Evolutionary conservation across 805 yeast genomes (phyloP), one percentile per base, ranked within the genome.

Genomic region (Lipomyces yamadae): DNA sequence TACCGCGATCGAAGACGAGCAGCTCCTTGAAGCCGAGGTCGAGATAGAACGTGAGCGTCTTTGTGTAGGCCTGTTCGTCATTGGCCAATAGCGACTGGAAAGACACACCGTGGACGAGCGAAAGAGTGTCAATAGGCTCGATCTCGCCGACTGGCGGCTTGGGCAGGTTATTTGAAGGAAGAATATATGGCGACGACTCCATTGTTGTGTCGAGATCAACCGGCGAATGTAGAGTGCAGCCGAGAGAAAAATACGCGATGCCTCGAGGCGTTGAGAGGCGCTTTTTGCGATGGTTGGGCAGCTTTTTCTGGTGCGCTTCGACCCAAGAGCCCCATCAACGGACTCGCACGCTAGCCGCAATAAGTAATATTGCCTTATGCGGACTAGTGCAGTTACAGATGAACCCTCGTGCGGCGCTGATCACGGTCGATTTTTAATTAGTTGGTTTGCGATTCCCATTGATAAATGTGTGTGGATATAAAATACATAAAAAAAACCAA

Each of bases 21-120:
- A 79, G 66, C 58, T 75, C 72, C 5, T 53, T 24, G 72, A 80
- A 80, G 13, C 83, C 83, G 13, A 86, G 74, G 58, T 81, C 77
- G 63, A 82, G 77, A 77, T 91, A 91, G 78, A 91, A 91, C 33
- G 76, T 74, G 42, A 84, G 76, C 3, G 92, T 82, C 37, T 81
- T 74, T 35, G 78, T 71, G 65, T 82, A 84, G 48, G 84, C 75
- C 15, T 74, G 75, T 33, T 76, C 74, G 63, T 82, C 82, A 18
- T 86, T 80, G 10, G 93, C 91, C 69, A 81, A 81, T 54, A 86
- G 77, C 18, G 82, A 78, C 65, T 85, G 80, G 74, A 81, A 82
- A 30, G 89, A 81, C 30, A 85, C 81, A 24, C 89, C 90, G 74
- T 86, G 86, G 65, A 87, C 83, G 60, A 86, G 71, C 15, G 71